Evolutionary conservation across 2,329 filamentous ascomycete genomes (phyloP).

Genomic region (Hypoxylon sp.): DNA sequence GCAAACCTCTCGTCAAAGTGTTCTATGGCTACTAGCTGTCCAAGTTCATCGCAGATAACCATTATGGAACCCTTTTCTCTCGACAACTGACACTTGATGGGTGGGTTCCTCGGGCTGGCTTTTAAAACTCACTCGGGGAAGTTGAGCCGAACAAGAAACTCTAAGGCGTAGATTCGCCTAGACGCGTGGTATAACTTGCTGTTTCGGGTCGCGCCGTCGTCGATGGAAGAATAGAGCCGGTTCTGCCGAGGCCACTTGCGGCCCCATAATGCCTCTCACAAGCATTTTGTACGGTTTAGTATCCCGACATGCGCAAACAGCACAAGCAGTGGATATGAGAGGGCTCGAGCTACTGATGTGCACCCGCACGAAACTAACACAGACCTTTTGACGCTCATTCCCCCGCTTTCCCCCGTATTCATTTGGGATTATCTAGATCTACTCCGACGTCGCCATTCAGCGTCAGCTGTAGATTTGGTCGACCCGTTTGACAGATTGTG

Average conservation of each 20-base stretch:
- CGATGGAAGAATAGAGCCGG: conserved; percentile 30
- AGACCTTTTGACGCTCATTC: not conserved
- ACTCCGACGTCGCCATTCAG: not conserved
- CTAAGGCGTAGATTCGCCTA: conserved; percentile 27
- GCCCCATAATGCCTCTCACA: not conserved
- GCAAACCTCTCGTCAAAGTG: not conserved
- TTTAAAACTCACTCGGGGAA: not conserved
- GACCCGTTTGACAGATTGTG: not conserved
- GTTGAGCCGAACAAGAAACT: not conserved
- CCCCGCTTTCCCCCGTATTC: not conserved
- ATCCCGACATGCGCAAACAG: not conserved
- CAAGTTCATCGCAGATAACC: not conserved
- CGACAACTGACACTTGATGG: not conserved
- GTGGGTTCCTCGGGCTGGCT: not conserved
- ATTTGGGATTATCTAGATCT: not conserved
- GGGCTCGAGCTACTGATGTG: not conserved
- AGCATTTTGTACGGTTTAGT: not conserved
- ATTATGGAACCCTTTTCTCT: not conserved
- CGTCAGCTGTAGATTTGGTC: not conserved
- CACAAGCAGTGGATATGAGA: not conserved
- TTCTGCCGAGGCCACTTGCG: not conserved
- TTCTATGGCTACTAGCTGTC: not conserved
- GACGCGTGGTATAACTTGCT: conserved; percentile 38
- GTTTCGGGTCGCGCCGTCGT: conserved; percentile 58
- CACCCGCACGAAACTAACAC: not conserved